These are phyloP conservation scores for Adenanthera pavonina DNA, from an alignment of 306 rosid species.

Conservation along the genomic window DNA sequence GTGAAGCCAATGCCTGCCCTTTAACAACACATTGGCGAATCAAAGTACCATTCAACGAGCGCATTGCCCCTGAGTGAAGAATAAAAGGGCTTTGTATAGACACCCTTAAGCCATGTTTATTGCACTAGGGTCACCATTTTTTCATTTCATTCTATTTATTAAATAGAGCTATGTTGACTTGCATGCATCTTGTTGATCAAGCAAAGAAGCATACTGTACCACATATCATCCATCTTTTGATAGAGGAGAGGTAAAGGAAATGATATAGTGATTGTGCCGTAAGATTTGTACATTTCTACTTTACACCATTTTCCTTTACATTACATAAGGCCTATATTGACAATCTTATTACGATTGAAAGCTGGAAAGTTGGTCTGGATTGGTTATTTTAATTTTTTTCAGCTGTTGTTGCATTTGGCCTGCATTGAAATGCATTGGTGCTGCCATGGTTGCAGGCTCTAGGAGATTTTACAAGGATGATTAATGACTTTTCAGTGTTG, in stretches of 20 bases:
- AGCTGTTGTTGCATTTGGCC: slow-evolving; percentile 1
- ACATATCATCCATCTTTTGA: not conserved
- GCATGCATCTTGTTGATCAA: not conserved
- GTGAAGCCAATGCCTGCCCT: too few species aligned
- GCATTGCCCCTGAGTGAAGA: not conserved
- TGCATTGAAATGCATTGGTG: slow-evolving; percentile 5
- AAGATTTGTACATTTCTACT: not conserved
- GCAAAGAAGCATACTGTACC: not conserved
- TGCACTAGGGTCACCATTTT: not conserved
- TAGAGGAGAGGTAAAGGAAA: not conserved
- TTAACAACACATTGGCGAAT: not conserved
- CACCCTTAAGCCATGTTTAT: not conserved
- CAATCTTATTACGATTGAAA: not conserved
- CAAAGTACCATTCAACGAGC: not conserved
- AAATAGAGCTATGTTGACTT: not conserved
- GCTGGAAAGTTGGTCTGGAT: not conserved
- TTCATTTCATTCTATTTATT: not conserved
- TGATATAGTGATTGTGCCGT: not conserved
- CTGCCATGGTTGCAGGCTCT: slow-evolving; percentile 61
- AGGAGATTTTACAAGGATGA: slow-evolving; percentile 75
- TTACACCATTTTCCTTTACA: not conserved
- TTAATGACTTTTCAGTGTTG: slow-evolving; percentile 61
- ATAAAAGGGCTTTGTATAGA: not conserved
- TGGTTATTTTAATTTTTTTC: slow-evolving; percentile 10
- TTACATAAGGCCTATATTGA: not conserved